Percentiles rank a stretch among this genome's conserved stretches.
These are phyloP conservation scores for Kwoniella mangroviensis DNA, from an alignment of 768 basidiomycete genomes.

Conservation along the genomic window DNA sequence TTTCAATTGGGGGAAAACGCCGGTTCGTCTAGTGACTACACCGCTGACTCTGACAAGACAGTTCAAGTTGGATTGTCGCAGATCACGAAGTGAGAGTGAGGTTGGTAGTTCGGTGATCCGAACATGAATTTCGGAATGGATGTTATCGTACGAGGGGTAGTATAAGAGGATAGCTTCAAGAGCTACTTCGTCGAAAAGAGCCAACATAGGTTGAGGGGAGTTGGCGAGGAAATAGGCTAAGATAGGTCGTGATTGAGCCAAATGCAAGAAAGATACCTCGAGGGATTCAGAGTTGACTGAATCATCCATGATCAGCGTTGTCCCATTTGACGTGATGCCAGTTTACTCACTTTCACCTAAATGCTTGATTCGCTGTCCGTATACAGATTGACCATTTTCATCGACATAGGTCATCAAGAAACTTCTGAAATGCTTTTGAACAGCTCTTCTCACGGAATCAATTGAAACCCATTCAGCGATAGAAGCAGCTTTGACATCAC, in stretches of 20 bases:
- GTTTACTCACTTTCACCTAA: conserved; percentile 85
- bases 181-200: conserved; percentile 94
- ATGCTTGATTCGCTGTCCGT: conserved; percentile 88
- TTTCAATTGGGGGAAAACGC: conserved; percentile 98
- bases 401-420: conserved; percentile 97
- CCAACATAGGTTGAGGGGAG: conserved; percentile 87
- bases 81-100: conserved; percentile 85
- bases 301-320: conserved; percentile 1
- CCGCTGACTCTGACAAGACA: conserved; percentile 93
- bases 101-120: conserved; percentile 93
- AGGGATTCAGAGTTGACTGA: conserved; percentile 94
- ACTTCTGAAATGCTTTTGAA: conserved; percentile 88
- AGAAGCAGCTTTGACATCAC: conserved; percentile 96
- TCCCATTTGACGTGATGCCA: background rate
- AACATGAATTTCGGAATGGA: conserved; percentile 97
- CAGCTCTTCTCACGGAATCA: conserved; percentile 85
- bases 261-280: conserved; percentile 95
- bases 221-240: conserved; percentile 97
- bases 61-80: conserved; percentile 89
- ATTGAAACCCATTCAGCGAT: conserved; percentile 97
- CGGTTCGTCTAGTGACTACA: conserved; percentile 91
- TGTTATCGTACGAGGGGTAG: conserved; percentile 93
- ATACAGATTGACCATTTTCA: conserved; percentile 86
- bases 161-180: conserved; percentile 91
- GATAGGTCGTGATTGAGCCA: conserved; percentile 88